These are phyloP conservation scores for Vitis amurensis DNA, from an alignment of 164 flowering plant species.

Conservation along the genomic window DNA sequence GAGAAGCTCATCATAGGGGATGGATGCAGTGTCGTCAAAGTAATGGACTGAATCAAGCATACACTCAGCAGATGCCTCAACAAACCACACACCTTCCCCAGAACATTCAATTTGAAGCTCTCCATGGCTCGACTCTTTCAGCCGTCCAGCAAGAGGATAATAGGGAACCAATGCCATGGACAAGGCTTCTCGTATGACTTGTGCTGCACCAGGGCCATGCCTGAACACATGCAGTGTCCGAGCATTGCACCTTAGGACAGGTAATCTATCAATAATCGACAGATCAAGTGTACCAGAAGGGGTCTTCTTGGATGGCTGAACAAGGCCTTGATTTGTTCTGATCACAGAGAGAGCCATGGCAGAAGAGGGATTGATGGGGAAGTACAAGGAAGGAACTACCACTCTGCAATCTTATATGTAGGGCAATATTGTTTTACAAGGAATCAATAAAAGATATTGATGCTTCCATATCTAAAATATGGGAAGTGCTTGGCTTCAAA, in stretches of 20 bases:
- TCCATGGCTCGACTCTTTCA: constrained; percentile 22
- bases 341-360: constrained; percentile 41
- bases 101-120: constrained; percentile 43
- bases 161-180: constrained; percentile 63
- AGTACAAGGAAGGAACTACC: not conserved
- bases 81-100: constrained; percentile 60
- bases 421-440: not conserved
- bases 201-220: constrained; percentile 35
- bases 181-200: constrained; percentile 45
- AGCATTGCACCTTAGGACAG: constrained; percentile 42
- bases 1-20: constrained; percentile 45
- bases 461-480: too few relatives aligned
- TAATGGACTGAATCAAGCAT: constrained; percentile 36
- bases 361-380: not conserved
- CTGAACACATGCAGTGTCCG: constrained; percentile 52
- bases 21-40: constrained; percentile 34
- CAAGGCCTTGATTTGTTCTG: constrained; percentile 25
- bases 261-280: constrained; percentile 48
- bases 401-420: too few relatives aligned
- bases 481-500: too few relatives aligned
- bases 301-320: constrained; percentile 41
- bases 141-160: constrained; percentile 70
- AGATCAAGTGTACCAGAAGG: constrained; percentile 38
- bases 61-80: constrained; percentile 51
- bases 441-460: too few relatives aligned